Evolutionary conservation across 2,329 filamentous ascomycete genomes (phyloP).

Genomic region (Aurifilum marmelostoma): DNA sequence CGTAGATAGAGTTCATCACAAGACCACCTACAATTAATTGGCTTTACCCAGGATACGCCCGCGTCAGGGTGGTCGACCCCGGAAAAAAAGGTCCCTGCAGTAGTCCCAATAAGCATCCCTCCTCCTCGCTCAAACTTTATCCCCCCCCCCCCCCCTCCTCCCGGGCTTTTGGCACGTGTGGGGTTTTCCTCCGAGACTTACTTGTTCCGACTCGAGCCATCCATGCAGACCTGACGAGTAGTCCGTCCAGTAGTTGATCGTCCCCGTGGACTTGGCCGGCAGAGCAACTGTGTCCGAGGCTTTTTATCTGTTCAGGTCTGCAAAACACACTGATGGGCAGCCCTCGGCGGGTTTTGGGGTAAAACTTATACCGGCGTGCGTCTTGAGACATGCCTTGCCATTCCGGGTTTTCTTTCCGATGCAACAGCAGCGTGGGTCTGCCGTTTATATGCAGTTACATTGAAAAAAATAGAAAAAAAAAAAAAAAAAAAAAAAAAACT

Average conservation of each 20-base stretch:
- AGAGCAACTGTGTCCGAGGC: too few relatives aligned
- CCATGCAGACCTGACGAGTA: not conserved
- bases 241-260: too few relatives aligned
- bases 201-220: not conserved
- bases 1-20: not conserved
- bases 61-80: not conserved
- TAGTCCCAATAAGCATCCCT: not conserved
- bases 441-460: too few relatives aligned
- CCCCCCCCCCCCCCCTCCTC: too few relatives aligned
- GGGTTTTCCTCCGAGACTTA: too few relatives aligned
- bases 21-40: too few relatives aligned
- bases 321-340: too few relatives aligned
- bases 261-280: too few relatives aligned
- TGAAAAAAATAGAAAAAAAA: not conserved
- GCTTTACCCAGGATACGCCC: not conserved
- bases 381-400: not conserved
- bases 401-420: not conserved
- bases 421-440: not conserved
- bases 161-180: not conserved
- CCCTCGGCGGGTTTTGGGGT: not conserved
- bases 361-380: not conserved
- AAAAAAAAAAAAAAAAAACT: too few relatives aligned
- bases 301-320: too few relatives aligned
- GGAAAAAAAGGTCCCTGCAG: not conserved
- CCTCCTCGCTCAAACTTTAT: conserved; percentile 1